These are phyloP conservation scores for Amanita exitialis DNA, from an alignment of 768 basidiomycete species.

Conservation along the genomic window DNA sequence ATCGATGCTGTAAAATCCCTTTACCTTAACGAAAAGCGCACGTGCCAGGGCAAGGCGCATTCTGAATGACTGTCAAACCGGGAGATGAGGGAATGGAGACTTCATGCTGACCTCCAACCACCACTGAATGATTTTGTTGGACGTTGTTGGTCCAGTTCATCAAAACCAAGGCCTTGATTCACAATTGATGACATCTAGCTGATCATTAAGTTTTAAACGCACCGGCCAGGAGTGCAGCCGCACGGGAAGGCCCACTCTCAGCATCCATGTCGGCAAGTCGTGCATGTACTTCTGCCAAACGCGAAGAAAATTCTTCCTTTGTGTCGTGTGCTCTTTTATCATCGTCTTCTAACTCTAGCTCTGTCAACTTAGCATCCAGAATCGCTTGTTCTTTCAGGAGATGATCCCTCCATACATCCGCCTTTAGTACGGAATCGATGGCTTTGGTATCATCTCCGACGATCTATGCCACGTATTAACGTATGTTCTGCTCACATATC, in stretches of 20 bases:
- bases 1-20: background rate
- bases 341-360: slow-evolving; percentile 65
- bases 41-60: slow-evolving; percentile 95
- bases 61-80: slow-evolving; percentile 24
- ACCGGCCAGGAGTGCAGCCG: slow-evolving; percentile 85
- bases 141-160: slow-evolving; percentile 74
- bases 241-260: slow-evolving; percentile 91
- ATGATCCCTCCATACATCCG: slow-evolving; percentile 98
- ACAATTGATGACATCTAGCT: background rate
- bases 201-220: slow-evolving; percentile 6
- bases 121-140: slow-evolving; percentile 86
- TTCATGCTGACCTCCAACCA: slow-evolving; percentile 71
- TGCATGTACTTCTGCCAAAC: slow-evolving; percentile 84
- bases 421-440: slow-evolving; percentile 92
- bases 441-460: slow-evolving; percentile 90
- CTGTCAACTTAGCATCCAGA: slow-evolving; percentile 63
- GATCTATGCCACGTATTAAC: slow-evolving; percentile 37
- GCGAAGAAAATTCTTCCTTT: slow-evolving; percentile 71
- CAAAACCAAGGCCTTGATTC: slow-evolving; percentile 75
- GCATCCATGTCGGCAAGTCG: slow-evolving; percentile 97
- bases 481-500: background rate
- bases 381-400: slow-evolving; percentile 75
- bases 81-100: background rate
- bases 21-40: slow-evolving; percentile 90
- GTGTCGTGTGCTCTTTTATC: slow-evolving; percentile 78